A percentile compares a stretch with the other conserved stretches of the same genome.
Evolutionary conservation across 1,284 basidiomycete species (phyloP).

Genomic region (Ganoderma sinense): DNA sequence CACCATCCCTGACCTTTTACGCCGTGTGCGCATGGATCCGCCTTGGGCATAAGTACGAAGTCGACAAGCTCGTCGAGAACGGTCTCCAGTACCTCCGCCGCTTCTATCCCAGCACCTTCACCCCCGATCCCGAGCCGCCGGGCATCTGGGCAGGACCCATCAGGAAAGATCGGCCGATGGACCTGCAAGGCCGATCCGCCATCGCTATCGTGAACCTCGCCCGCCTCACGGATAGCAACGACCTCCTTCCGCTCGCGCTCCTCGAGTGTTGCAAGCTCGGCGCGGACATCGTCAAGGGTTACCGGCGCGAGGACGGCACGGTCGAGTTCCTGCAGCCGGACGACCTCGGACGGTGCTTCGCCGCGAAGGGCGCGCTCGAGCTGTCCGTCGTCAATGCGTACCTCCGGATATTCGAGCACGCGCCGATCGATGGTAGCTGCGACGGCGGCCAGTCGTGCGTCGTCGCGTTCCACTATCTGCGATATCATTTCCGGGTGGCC

Average conservation of each 20-base stretch:
- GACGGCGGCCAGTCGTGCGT: too few species aligned
- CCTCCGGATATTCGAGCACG: not conserved
- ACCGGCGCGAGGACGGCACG: not conserved
- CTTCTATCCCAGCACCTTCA: constrained; percentile 1
- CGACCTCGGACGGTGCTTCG: not conserved
- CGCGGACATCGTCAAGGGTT: not conserved
- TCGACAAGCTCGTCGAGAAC: constrained; percentile 6
- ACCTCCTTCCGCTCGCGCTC: constrained; percentile 12
- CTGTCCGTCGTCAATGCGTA: not conserved
- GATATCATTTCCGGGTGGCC: not conserved
- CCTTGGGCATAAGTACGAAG: constrained; percentile 17
- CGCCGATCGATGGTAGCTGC: not conserved
- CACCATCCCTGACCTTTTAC: not conserved
- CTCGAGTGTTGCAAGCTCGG: too few species aligned
- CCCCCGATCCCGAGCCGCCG: not conserved
- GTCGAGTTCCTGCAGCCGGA: not conserved
- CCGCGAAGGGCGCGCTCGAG: not conserved
- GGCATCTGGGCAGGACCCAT: not conserved
- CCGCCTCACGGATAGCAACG: not conserved
- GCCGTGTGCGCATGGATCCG: constrained; percentile 5
- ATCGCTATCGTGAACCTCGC: constrained; percentile 12
- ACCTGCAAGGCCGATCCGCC: not conserved
- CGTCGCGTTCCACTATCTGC: not conserved
- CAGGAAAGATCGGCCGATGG: not conserved
- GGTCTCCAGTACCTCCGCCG: not conserved